Evolutionary conservation across 257 asterid species (phyloP), one percentile per base, ranked within the genome.

Genomic region (Echium plantagineum): DNA sequence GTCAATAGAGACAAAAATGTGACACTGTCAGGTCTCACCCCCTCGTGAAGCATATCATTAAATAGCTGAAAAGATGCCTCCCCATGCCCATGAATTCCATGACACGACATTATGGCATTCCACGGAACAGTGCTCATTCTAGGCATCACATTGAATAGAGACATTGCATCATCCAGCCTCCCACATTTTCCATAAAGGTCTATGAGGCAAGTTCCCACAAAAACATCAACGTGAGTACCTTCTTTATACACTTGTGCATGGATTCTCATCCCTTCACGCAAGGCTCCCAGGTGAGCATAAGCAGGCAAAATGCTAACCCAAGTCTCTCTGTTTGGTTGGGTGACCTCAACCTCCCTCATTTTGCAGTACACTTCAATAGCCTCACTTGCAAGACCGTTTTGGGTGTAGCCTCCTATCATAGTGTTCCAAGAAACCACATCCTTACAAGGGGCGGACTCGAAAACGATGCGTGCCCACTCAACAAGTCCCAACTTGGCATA

Each of bases 121-220:
- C 91, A 87, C 38, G 85, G 82, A 60, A 72, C 78, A 52, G 84
- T 66, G 58, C 66, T 79, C 9, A 61, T 78, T 47, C 72, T 65
- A 6, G 87, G 64, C 65, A 81, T 70, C 66, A 81, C 83, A 51
- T 62, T 35, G 72, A 87, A 87, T 58, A 85, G 70, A 57, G 75
- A 72, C 78, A 85, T 62, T 7, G 96, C 91, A 51, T 82, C 83
- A 47, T 69, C 64, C 42, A 85, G 60, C 69, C 80, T 74, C 58
- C 94, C 96, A 65, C 96, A 85, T 81, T 87, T 87, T 62, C 91
- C 94, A 58, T 87, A 85, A 53, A 87, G 68, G 64, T 87, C 96
- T 52, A 87, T 61, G 38, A 87, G 94, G 66, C 89, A 82, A 55
- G 95, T 83, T 6, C 82, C 81, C 22, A 84, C 89, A 73, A 77